Base-by-base conservation (phyloP, 805 yeast genomes). In the Middelhovenomyces tepae region DNA sequence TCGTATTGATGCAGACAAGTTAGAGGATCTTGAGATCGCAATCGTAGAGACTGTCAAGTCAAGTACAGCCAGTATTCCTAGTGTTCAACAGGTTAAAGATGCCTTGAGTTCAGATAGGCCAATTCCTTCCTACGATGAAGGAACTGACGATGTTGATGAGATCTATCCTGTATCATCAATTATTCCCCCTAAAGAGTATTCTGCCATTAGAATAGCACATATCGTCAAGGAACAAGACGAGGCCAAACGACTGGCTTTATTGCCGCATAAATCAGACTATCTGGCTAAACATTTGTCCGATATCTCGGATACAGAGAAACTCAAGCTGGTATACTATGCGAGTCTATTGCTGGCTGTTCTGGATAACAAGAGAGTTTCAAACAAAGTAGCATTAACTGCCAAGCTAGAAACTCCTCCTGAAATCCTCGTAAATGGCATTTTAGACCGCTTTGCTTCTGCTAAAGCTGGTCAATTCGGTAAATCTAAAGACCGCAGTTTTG, bases 131-230 rank as follows among this genome's bases (percentile, higher is more conserved):
- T 81, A 78, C 45, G 66, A 85, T 48, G 69, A 69, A 20, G 82
- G 73, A 31, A 95, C 97, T n/a, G 77, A 83, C 7, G 67, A 69
- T 34, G 89, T 80, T 24, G 86, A 79, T 48, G 91, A 85, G 40
- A 69, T 87, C 28, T 91, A 87, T 54, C 83, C 94, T 23, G 47
- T 86, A 25, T 63, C 65, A 38, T 73, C 65, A 48, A 73, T 91
- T 51, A 73, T 91, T 54, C 78, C 91, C 36, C 60, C 64, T 45
- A 64, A 62, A 38, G 91, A 83, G 54, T 69, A 76, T 59, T 59
- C 63, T 22, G 63, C 65, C 40, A 71, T 87, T 42, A 73, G 84
- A 41, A 76, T 80, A 22, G 75, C 70, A 28, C 56, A 75, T n/a
- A 50, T 80, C 41, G 64, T 68, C 34, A 35, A 46, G 9, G 87